Evolutionary conservation across 2,329 filamentous ascomycete species (phyloP), one percentile per base, ranked within the genome.

Genomic region (Trichoderma brevicompactum): DNA sequence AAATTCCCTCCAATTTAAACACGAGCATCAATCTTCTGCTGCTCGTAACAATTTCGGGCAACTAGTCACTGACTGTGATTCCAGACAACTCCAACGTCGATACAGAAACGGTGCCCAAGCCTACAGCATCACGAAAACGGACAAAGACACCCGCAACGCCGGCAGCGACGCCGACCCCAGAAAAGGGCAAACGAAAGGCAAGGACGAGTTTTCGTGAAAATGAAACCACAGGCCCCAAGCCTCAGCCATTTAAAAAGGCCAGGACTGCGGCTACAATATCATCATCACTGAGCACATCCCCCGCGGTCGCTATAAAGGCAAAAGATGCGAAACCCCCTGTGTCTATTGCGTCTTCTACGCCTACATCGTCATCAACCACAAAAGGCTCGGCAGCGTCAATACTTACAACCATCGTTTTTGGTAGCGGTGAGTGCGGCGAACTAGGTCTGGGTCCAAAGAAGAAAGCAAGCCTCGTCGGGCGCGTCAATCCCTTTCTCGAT

Each of bases 401-500:
- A 10, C 67, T 67, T 10, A 60, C 60, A 43, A 53, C 67, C 43
- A 15, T 66, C 2, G 66, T 67, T n/a, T 59, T 71, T 63, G 53
- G 68, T 65, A 19, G 55, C 43, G 38, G 69, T 43, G 48, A 71
- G 10, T 43, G 65, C 44, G 53, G 68, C 46, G 55, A 72, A 40
- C 49, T 71, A 49, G 68, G 70, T 2, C 38, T 70, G n/a, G 66
- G 69, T 9, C 46, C 55, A 15, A 62, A 54, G 19, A 59, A n/a
- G 43, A 54, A 28, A 49, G 44, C 23, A 46, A 44, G 54, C 17
- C 2, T 50, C 34, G 13, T 50, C 23, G 69, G 67, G 15, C 65
- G 65, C 1, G 17, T 87, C 63, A 90, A 91, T 71, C 78, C 82
- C 28, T 76, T 82, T 38, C 79, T 91, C 48, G 78, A 79, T 49